Evolutionary conservation across 495 filamentous ascomycete genomes (phyloP), one percentile per base, ranked within the genome.

Genomic region (Penicillium roqueforti): DNA sequence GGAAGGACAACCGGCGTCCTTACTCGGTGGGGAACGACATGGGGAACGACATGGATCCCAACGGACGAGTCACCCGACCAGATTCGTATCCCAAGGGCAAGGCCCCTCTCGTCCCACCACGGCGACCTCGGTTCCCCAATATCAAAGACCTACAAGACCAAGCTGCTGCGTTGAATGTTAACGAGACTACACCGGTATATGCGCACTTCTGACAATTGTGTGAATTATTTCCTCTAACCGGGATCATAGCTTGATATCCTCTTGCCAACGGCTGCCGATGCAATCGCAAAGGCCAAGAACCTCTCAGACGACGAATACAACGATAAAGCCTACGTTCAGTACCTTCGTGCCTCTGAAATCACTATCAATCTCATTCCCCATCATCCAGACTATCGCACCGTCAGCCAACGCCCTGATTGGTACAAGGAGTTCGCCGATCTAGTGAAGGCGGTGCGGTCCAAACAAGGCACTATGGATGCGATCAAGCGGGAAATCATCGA

Each of bases 281-380:
- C 72, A 38, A 68, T 76, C 26, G 53, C 68, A 36, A 61, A 64
- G 57, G 67, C 72, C 23, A 66, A 60, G 45, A 48, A 45, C 13
- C 67, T 71, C 44, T 57, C 64, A 34, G 69, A 81, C 31, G 82
- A 84, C 39, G 70, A 78, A 16, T 62, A 76, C 51, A 72, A 76
- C n/a, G 84, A 89, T 56, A 71, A 66, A 29, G 85, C 84, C 44
- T 89, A 85, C 58, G 75, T 85, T 23, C 88, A 96, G 42, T 97
- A 88, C 68, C 77, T 97, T 46, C 81, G 85, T 37, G 86, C 92
- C 22, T 88, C 79, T 40, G 85, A 88, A 42, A 85, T 97, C 53
- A 77, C 87, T 31, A 76, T 88, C 20, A 80, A 92, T 36, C 73
- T 85, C 31, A 85, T 96, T 31, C 91, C 90, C 8, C 74, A 75